Base-by-base conservation (phyloP, 192 early-diverging fungal genomes). In the Mortierella claussenii region DNA sequence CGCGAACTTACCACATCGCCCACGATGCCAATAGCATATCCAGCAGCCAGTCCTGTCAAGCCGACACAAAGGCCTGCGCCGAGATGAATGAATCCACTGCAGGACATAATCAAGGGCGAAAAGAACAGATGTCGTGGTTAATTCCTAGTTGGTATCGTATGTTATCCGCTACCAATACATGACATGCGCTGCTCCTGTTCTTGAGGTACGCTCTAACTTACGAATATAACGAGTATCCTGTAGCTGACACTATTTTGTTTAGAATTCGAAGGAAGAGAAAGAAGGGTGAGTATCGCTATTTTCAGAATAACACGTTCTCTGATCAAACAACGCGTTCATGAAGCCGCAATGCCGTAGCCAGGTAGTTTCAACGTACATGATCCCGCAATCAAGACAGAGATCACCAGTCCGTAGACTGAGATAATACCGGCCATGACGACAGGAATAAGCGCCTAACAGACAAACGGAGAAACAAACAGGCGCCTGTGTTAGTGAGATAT, bases 361-460 rank as follows among this genome's bases (percentile, higher is more conserved):
- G n/a, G n/a, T n/a, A n/a, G n/a, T n/a, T n/a, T n/a, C n/a, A n/a
- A 86, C 86, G 62, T 87, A 92, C 91, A 80, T 64, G 87, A 84
- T 66, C 93, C 91, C 42, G 85, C 86, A 67, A 98, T 90, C 65
- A 99, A 82, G 55, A 99, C 97, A 46, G 95, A 86, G 32, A 98
- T 94, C 10, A 99, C 96, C 21, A 99, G 88, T 52, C 98, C 98
- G 86, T 99, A 99, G 48, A 99, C 95, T 31, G 92, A 96, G 82
- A 99, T 90, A 79, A 99, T 99, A 89, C 96, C 97, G 60, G 95
- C 92, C 98, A 99, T 99, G 79, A 99, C 94, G 27, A 98, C 96
- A 12, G 98, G 98, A 58, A 99, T 91, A 50, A 97, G 85, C 23
- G 88, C 83, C 85, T 87, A 78, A 17, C n/a, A 6, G 31, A 2